Conservation (phyloP, 108 stramenopile species). For the Nitzschia putrida region DNA sequence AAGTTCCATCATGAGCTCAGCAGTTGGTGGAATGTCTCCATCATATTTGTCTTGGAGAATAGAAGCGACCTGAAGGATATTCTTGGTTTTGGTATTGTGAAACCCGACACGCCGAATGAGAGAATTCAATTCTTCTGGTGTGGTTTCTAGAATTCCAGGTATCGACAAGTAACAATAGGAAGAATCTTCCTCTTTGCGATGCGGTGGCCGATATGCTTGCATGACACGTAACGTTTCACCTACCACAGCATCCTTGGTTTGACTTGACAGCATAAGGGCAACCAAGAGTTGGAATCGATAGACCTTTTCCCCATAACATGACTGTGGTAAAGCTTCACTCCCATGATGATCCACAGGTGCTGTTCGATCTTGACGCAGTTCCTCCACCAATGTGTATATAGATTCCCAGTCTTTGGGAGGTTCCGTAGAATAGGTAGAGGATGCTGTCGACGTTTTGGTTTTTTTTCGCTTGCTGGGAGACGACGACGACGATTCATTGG, state of each 20-base stretch:
- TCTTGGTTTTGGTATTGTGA: constrained; percentile 93
- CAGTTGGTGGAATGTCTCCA: constrained; percentile 79
- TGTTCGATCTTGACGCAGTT: constrained; percentile 72
- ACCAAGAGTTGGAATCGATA: constrained; percentile 79
- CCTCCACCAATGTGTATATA: constrained; percentile 72
- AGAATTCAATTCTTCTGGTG: constrained; percentile 55
- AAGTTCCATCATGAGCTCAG: constrained; percentile 67
- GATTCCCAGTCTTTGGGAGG: constrained; percentile 71
- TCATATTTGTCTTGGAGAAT: constrained; percentile 64
- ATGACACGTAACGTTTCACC: constrained; percentile 72
- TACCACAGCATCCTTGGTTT: constrained; percentile 91
- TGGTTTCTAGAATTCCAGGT: constrained; percentile 54
- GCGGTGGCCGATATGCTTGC: constrained; percentile 49
- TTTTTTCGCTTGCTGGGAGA: constrained; percentile 1
- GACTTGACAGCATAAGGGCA: constrained; percentile 85
- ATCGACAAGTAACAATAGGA: constrained; percentile 42
- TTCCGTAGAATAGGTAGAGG: constrained; percentile 4
- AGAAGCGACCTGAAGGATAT: constrained; percentile 65
- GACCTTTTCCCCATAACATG: constrained; percentile 34
- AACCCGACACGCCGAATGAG: constrained; percentile 83
- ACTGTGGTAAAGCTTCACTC: constrained; percentile 64
- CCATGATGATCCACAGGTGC: constrained; percentile 86
- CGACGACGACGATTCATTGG: neutral
- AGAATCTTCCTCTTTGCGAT: neutral
- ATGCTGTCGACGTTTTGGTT: neutral